These are phyloP conservation scores for Larix kaempferi DNA, from an alignment of 75 land plant species.

Conservation along the genomic window DNA sequence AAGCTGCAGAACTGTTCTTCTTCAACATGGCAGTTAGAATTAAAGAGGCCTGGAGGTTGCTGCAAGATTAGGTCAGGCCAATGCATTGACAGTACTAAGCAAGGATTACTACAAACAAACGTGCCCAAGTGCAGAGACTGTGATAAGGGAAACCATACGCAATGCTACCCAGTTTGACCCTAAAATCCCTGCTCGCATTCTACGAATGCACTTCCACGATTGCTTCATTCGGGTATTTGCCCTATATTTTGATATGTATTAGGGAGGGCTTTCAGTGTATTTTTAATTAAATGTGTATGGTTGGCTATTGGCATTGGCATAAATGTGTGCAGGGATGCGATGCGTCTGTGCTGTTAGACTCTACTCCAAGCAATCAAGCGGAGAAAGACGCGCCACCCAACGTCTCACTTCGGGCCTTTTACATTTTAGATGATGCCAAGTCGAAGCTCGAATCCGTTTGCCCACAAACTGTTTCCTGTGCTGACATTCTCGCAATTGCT, in stretches of 20 bases:
- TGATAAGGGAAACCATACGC: slow-evolving; percentile 18
- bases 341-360: slow-evolving; percentile 43
- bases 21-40: no score
- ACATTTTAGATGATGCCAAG: slow-evolving; percentile 54
- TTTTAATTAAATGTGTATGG: no score
- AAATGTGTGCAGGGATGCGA: slow-evolving; percentile 44
- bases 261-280: no score
- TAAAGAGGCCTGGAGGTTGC: no score
- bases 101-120: slow-evolving; percentile 26
- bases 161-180: slow-evolving; percentile 35
- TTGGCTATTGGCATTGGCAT: no score
- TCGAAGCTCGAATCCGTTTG: slow-evolving; percentile 38
- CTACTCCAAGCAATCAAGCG: slow-evolving; percentile 21
- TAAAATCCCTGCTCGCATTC: slow-evolving; percentile 41
- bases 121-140: slow-evolving; percentile 34
- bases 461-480: slow-evolving; percentile 57
- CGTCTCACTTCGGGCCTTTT: slow-evolving; percentile 39
- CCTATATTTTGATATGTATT: no score
- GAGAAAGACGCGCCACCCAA: slow-evolving; percentile 63
- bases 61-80: neutral
- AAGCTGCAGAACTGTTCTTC: no score
- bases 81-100: slow-evolving; percentile 6
- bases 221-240: slow-evolving; percentile 42
- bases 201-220: slow-evolving; percentile 51
- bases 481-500: slow-evolving; percentile 31